Evolutionary conservation across 345 rosid species (phyloP).

Genomic region (Hibiscus tridactylites): DNA sequence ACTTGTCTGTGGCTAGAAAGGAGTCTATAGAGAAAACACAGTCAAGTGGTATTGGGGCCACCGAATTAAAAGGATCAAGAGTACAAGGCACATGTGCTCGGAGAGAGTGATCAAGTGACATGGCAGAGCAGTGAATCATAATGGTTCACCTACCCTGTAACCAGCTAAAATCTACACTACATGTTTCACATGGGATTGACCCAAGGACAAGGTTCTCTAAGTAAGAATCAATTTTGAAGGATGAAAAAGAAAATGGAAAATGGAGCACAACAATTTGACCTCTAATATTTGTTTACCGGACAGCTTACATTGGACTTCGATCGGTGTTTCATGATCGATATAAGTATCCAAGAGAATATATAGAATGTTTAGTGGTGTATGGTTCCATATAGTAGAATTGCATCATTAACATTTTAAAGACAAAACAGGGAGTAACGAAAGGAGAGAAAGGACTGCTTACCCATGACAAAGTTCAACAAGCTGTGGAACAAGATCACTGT

Average conservation of each 20-base stretch:
- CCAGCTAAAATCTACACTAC: not conserved
- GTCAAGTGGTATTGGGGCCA: constrained; percentile 25
- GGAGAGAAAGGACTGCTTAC: constrained; percentile 29
- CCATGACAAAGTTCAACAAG: constrained; percentile 87
- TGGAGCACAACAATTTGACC: not conserved
- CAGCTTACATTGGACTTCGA: not conserved
- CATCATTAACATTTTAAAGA: not conserved
- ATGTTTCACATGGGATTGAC: constrained; percentile 8
- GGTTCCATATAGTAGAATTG: not conserved
- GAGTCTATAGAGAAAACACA: not conserved
- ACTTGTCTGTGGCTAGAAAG: not conserved
- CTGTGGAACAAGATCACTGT: constrained; percentile 87
- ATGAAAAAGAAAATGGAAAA: not conserved
- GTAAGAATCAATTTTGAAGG: not conserved
- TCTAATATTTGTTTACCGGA: too few species aligned
- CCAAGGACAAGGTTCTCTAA: not conserved
- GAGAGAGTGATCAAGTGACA: constrained; percentile 14
- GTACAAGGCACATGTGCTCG: constrained; percentile 18
- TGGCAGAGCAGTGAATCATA: constrained; percentile 10
- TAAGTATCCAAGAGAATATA: not conserved
- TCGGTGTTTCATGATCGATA: not conserved
- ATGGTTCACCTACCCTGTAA: constrained; percentile 32
- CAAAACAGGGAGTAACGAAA: not conserved
- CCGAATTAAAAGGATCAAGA: constrained; percentile 15
- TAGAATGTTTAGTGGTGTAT: not conserved